Evolutionary conservation across 2,329 filamentous ascomycete genomes (phyloP).

Genomic region (Aspergillus alliaceus): DNA sequence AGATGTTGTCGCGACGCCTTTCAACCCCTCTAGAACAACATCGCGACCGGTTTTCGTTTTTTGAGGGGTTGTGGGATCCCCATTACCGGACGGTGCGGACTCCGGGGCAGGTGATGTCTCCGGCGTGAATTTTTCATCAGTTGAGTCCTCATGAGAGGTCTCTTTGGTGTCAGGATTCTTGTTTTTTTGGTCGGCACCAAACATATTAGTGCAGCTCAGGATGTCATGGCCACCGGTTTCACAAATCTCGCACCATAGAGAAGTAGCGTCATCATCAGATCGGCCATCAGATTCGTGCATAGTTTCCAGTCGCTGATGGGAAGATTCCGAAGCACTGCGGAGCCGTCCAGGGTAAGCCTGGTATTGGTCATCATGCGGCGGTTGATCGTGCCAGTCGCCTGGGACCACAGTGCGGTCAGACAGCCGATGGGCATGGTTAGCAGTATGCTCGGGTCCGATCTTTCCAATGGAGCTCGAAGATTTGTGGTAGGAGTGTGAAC

Average conservation of each 20-base stretch:
- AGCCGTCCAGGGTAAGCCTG: slow-evolving; percentile 26
- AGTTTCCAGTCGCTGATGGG: slow-evolving; percentile 34
- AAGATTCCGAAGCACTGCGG: slow-evolving; percentile 27
- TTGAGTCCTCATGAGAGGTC: slow-evolving; percentile 13
- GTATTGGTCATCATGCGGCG: slow-evolving; percentile 23
- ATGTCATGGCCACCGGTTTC: slow-evolving; percentile 92
- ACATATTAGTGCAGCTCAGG: slow-evolving; percentile 90
- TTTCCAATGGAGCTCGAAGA: slow-evolving; percentile 28
- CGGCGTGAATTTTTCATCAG: slow-evolving; percentile 18
- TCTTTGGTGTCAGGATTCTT: slow-evolving; percentile 14
- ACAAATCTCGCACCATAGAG: slow-evolving; percentile 92
- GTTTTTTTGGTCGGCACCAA: slow-evolving; percentile 46
- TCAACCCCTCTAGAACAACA: slow-evolving; percentile 43
- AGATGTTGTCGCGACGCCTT: slow-evolving; percentile 38
- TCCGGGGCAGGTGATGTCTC: slow-evolving; percentile 14
- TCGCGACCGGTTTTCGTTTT: slow-evolving; percentile 39
- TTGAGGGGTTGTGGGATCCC: slow-evolving; percentile 26
- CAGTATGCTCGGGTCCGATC: slow-evolving; percentile 22
- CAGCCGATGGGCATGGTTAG: slow-evolving; percentile 39
- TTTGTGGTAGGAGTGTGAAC: slow-evolving; percentile 35
- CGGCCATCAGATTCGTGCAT: slow-evolving; percentile 48
- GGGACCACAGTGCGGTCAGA: slow-evolving; percentile 46
- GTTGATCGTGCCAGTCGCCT: slow-evolving; percentile 40
- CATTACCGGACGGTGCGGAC: slow-evolving; percentile 13
- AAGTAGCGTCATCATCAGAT: slow-evolving; percentile 68